Base-by-base conservation (phyloP, 805 yeast genomes). In the Jamesozyma lodderae region DNA sequence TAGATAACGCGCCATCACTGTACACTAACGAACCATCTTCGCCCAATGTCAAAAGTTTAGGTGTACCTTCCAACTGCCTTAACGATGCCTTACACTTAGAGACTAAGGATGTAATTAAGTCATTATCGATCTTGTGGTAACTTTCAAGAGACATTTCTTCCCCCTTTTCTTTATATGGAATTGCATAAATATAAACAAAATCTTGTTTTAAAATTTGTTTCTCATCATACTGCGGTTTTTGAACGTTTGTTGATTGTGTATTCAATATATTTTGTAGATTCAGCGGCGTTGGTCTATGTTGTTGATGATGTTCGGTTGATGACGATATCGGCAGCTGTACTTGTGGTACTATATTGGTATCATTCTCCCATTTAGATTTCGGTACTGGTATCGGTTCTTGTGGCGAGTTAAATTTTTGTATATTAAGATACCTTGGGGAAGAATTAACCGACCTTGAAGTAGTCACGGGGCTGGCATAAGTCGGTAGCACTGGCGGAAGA, bases 201-300 rank as follows among this genome's bases (percentile, higher is more conserved):
- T 51, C 59, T 37, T 54, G 60, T 33, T 57, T 58, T 18, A 57
- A 15, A n/a, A 52, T 14, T 11, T n/a, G 18, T n/a, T 28, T 28
- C n/a, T 26, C 14, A 8, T 26, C 17, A 4, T 21, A 10, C 25
- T 23, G 27, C 6, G 29, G 15, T 5, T 26, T 7, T 6, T 26
- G 20, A 30, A 16, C 27, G 15, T 32, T 32, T 16, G 11, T 5
- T 18, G 13, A 4, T 18, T 10, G 9, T 13, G 9, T 31, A 31
- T 18, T 31, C 5, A 15, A 4, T 9, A 22, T n/a, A n/a, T 24
- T 24, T 24, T 10, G 13, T 24, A 24, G 11, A 24, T 11, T 6
- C n/a, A 24, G 6, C n/a, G 13, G 6, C 6, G 4, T 6, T 14
- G 11, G 6, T 24, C 26, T n/a, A n/a, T n/a, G n/a, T n/a, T n/a